Percentiles rank a stretch among this genome's conserved stretches.
These are phyloP conservation scores for Teunomyces stri DNA, from an alignment of 805 yeast species.

Conservation along the genomic window DNA sequence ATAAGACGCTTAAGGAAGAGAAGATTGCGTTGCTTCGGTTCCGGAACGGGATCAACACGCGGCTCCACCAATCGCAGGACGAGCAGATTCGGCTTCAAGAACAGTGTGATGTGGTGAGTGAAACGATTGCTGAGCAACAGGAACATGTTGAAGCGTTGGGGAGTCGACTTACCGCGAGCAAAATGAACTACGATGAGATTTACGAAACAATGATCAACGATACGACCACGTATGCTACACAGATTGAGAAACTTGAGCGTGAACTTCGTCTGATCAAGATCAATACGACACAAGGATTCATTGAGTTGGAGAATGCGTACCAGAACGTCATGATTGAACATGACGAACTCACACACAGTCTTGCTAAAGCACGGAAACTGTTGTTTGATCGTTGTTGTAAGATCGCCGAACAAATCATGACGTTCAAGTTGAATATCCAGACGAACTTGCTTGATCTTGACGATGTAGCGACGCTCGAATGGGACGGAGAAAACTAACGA, in stretches of 20 bases:
- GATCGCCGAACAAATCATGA: constrained; percentile 58
- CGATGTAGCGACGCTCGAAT: constrained; percentile 42
- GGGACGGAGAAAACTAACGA: constrained; percentile 9
- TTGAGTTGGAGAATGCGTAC: constrained; percentile 45
- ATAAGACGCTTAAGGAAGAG: constrained; percentile 46
- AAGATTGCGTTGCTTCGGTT: constrained; percentile 33
- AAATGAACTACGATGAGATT: constrained; percentile 53
- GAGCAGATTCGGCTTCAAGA: constrained; percentile 58
- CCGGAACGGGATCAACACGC: constrained; percentile 35
- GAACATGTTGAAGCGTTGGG: constrained; percentile 58
- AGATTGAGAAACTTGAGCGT: constrained; percentile 61
- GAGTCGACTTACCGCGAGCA: constrained; percentile 50
- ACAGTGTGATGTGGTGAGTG: constrained; percentile 53
- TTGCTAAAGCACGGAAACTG: constrained; percentile 45
- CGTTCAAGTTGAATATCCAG: constrained; percentile 67
- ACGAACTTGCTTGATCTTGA: constrained; percentile 60
- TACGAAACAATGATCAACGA: constrained; percentile 55
- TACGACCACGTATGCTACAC: constrained; percentile 53
- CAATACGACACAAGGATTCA: constrained; percentile 47
- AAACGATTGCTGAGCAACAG: constrained; percentile 53
- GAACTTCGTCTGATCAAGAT: constrained; percentile 51
- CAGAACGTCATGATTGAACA: constrained; percentile 52
- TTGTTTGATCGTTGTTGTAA: constrained; percentile 54
- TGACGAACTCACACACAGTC: constrained; percentile 48
- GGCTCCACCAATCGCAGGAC: constrained; percentile 53